Evolutionary conservation across 768 basidiomycete genomes (phyloP), one percentile per base, ranked within the genome.

Genomic region (Hericium erinaceus): DNA sequence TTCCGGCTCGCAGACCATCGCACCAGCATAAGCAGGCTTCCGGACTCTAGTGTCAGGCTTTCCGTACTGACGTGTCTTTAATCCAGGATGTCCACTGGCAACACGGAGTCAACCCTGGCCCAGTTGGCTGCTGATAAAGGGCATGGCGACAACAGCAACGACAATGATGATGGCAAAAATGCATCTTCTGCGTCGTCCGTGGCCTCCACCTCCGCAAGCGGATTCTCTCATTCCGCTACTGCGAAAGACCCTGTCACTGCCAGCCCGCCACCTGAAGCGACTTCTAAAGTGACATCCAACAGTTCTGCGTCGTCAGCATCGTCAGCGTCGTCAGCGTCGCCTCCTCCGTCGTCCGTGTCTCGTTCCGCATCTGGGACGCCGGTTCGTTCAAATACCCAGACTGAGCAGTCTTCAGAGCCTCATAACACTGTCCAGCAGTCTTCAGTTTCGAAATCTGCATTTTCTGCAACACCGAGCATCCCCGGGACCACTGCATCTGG

Each of bases 321-420:
- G 20, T 22, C 33, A 33, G 33, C 33, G 33, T 46, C 44, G 44
- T 20, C 44, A 13, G 13, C 44, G 4, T n/a, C 55, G 20, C 33
- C 55, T 8, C 49, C 33, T 16, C 16, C 51, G 2, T 46, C 57
- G 4, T 33, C 49, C 18, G 13, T 49, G n/a, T 52, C 39, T 44
- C 40, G 48, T 18, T 52, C 52, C 28, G 41, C 48, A 6, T 39
- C 55, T 15, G 46, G 52, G 38, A 48, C 60, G 15, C 51, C 55
- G 41, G 38, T 37, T 37, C 38, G 55, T 48, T 39, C 56, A 37
- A 41, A 18, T 22, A 39, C 54, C 38, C 48, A 68, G 9, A 63
- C 63, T 1, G 15, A 52, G 2, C 22, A 46, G 15, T 22, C 58
- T 13, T n/a, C 44, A 10, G 9, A 15, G 16, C 44, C 44, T 46